These are phyloP conservation scores for Zygoascus bituminiphila DNA, from an alignment of 805 yeast genomes.

Conservation along the genomic window DNA sequence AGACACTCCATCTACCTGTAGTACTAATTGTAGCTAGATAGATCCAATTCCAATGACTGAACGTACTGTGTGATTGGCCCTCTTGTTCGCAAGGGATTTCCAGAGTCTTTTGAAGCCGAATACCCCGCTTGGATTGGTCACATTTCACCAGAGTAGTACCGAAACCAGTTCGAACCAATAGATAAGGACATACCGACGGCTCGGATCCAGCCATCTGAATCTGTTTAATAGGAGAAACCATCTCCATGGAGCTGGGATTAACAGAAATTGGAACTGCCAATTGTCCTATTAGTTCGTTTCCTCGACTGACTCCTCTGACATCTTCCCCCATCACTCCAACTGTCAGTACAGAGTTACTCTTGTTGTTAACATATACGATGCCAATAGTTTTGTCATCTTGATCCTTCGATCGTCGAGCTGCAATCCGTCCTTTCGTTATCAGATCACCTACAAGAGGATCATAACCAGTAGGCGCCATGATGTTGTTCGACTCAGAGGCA, in stretches of 20 bases:
- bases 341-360: constrained; percentile 2
- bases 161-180: constrained; percentile 14
- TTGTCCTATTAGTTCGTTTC: neutral
- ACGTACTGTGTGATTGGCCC: constrained; percentile 30
- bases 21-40: constrained; percentile 34
- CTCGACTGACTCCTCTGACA: neutral
- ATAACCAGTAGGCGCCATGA: constrained; percentile 7
- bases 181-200: constrained; percentile 10
- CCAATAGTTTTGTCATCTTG: neutral
- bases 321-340: constrained; percentile 2
- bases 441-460: constrained; percentile 12
- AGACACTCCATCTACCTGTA: constrained; percentile 36
- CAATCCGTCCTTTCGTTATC: constrained; percentile 7
- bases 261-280: constrained; percentile 4
- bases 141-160: constrained; percentile 8
- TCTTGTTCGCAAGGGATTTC: neutral
- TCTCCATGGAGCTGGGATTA: constrained; percentile 1
- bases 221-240: constrained; percentile 11
- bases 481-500: constrained; percentile 8
- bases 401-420: neutral
- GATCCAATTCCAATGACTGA: constrained; percentile 29
- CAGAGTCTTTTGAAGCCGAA: neutral
- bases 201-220: constrained; percentile 14
- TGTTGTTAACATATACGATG: constrained; percentile 5
- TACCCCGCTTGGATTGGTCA: neutral